Evolutionary conservation across 768 basidiomycete species (phyloP), one percentile per base, ranked within the genome.

Genomic region (Leccinum pellstonianum): DNA sequence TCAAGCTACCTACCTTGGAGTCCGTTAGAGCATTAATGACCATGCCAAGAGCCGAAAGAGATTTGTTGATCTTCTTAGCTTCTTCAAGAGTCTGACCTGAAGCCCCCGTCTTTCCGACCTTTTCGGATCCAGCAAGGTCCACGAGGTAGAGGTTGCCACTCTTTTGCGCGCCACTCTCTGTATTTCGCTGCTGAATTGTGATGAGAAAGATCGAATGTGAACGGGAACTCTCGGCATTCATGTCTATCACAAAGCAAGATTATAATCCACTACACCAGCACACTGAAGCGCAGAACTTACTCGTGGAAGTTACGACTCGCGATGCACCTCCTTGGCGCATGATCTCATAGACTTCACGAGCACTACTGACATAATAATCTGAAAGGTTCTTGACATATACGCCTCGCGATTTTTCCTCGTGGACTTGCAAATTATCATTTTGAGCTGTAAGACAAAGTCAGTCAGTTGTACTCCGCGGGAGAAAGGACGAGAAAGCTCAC

Each of bases 1-100:
- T 17, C 47, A 48, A 51, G 52, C 37, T 35, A 68, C 82, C 57
- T 64, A 91, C 96, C 84, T 98, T 99, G 62, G 87, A 81, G 70
- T 99, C 97, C 5, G 97, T 99, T 62, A 99, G 77, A 4, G 96
- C 95, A 67, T 99, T 99, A 71, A 99, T 99, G 69, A 99, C 97
- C 95, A 98, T 98, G 38, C 97, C 97, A 63, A 99, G 83, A 11
- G 97, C 97, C 17, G 94, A 96, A 27, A 99, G 78, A 29, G 91
- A 94, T 76, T 99, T 99, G 80, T 99, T 99, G 79, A 99, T 99
- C 83, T 99, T 99, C 86, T 99, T 99, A 14, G 97, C 97, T 76
- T 99, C 97, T 75, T 99, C 97, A 8, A 99, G 78, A 25, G 97
- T 99, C 74, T 99, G 98, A 1, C 97, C 97, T 3, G 95, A 98